phyloP scores from a whole-genome alignment of 1,139 yeast species.

The Kurtzmaniella quercitrusa region DNA sequence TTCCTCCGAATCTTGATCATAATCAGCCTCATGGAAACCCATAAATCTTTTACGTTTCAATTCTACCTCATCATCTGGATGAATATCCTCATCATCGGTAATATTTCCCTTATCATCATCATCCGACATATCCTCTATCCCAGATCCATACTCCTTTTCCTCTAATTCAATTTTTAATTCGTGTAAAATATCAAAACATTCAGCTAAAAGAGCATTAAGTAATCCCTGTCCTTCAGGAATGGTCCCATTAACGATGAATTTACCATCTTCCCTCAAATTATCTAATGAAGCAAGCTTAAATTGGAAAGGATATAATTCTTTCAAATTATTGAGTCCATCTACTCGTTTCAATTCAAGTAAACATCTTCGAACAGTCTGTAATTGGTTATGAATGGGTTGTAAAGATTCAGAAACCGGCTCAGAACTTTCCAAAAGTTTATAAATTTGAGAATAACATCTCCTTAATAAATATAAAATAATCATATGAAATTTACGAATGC shows the following conservation, averaged over 20 bases:
- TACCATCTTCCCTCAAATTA: constrained; percentile 82
- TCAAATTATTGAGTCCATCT: constrained; percentile 81
- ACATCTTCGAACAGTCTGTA: constrained; percentile 86
- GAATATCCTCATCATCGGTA: constrained; percentile 25
- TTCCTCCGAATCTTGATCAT: constrained; percentile 39
- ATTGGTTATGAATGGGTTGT: constrained; percentile 88
- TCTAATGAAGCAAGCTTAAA: constrained; percentile 89
- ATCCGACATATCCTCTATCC: constrained; percentile 11
- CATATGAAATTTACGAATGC: constrained; percentile 49
- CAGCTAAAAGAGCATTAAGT: constrained; percentile 82
- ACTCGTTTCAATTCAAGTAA: constrained; percentile 82
- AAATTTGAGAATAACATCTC: constrained; percentile 84
- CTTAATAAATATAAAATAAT: constrained; percentile 75
- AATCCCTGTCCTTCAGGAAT: constrained; percentile 98
- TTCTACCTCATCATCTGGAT: constrained; percentile 42
- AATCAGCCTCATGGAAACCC: constrained; percentile 46
- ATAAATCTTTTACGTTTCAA: constrained; percentile 40
- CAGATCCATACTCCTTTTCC: constrained; percentile 49
- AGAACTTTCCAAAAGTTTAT: constrained; percentile 81
- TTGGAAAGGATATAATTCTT: constrained; percentile 93
- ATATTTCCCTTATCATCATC: constrained; percentile 14
- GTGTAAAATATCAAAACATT: constrained; percentile 88
- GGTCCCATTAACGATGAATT: constrained; percentile 79
- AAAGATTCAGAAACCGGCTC: constrained; percentile 94
- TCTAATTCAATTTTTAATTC: constrained; percentile 87